Evolutionary conservation across 805 yeast species (phyloP).

Genomic region (Candida pini): DNA sequence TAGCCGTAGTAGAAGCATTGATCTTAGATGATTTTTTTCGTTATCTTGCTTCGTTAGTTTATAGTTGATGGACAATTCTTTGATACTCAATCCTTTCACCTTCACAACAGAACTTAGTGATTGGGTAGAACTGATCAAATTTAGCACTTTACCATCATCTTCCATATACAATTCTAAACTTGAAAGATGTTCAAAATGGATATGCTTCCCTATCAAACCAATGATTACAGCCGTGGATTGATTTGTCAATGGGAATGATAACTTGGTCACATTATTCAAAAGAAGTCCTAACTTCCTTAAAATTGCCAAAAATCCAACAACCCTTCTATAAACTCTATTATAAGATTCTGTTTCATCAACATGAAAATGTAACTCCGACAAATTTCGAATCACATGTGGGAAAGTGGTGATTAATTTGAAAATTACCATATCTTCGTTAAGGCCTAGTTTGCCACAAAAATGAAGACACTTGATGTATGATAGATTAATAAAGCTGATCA

Average conservation of each 20-base stretch:
- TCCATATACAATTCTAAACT: slow-evolving; percentile 23
- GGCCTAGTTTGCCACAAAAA: slow-evolving; percentile 24
- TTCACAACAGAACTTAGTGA: slow-evolving; percentile 20
- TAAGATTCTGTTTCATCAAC: slow-evolving; percentile 17
- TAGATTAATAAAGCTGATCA: slow-evolving; percentile 20
- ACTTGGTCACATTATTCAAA: slow-evolving; percentile 18
- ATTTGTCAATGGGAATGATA: slow-evolving; percentile 27
- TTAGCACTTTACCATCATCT: slow-evolving; percentile 26
- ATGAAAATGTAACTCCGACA: slow-evolving; percentile 23
- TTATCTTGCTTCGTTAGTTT: slow-evolving; percentile 18
- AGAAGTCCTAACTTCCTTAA: slow-evolving; percentile 25
- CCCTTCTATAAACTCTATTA: slow-evolving; percentile 26
- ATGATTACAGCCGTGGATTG: slow-evolving; percentile 27
- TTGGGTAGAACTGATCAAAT: slow-evolving; percentile 24
- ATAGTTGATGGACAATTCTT: slow-evolving; percentile 22
- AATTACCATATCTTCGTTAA: slow-evolving; percentile 30
- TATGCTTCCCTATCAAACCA: slow-evolving; percentile 23
- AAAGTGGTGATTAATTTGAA: slow-evolving; percentile 23
- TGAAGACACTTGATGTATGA: slow-evolving; percentile 14
- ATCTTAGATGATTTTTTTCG: slow-evolving; percentile 28
- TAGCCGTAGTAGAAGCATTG: slow-evolving; percentile 27
- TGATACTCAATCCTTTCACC: slow-evolving; percentile 20
- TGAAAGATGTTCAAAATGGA: slow-evolving; percentile 26
- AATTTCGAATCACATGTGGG: slow-evolving; percentile 20
- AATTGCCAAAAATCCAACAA: slow-evolving; percentile 31